Evolutionary conservation across 768 basidiomycete species (phyloP).

Genomic region (Lentinula boryana): DNA sequence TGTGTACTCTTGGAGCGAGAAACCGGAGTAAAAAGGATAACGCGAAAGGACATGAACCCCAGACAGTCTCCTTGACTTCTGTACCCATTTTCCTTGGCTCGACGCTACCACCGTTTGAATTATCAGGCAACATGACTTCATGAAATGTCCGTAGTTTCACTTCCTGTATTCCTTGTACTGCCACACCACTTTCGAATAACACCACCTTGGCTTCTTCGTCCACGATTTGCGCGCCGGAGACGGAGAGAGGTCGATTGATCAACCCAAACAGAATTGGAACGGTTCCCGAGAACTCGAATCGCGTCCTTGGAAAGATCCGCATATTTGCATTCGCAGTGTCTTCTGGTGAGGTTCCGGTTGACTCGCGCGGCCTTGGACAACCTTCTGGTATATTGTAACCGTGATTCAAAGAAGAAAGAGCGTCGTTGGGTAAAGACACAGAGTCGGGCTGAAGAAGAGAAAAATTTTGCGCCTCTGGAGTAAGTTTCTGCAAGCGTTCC

Average conservation of each 20-base stretch:
- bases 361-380: neutral
- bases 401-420: neutral
- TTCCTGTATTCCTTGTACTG: neutral
- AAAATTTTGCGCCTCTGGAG: neutral
- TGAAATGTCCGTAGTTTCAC: neutral
- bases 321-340: neutral
- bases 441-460: neutral
- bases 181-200: neutral
- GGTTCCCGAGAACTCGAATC: neutral
- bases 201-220: slow-evolving; percentile 1
- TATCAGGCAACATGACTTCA: neutral
- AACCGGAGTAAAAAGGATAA: neutral
- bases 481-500: neutral
- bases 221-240: neutral
- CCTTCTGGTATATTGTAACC: neutral
- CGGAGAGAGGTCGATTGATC: neutral
- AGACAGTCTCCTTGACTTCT: neutral
- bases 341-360: neutral
- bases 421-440: neutral
- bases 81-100: neutral
- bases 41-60: neutral
- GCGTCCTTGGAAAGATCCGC: neutral
- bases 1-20: neutral
- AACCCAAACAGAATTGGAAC: neutral
- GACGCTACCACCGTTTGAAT: neutral